A percentile compares a stretch with the other conserved stretches of the same genome.
Evolutionary conservation across 352 stramenopile species (phyloP).

Genomic region (Thraustotheca clavata): DNA sequence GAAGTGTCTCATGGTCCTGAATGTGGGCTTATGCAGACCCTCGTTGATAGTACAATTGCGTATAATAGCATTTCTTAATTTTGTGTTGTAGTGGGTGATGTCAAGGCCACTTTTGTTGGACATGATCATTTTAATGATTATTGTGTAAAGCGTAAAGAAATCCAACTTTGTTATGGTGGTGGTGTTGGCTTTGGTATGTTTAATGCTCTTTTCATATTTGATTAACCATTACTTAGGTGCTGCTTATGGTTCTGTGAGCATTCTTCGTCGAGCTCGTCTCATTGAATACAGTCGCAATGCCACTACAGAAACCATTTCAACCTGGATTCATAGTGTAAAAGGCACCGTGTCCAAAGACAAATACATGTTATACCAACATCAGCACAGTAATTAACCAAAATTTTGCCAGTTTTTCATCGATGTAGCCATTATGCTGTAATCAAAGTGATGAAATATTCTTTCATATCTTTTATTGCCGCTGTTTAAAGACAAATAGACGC

Average conservation of each 20-base stretch:
- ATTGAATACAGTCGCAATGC: slow-evolving; percentile 33
- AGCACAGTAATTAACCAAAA: no score
- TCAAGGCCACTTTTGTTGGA: slow-evolving; percentile 50
- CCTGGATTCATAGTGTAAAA: background rate
- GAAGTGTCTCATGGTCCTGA: slow-evolving; percentile 34
- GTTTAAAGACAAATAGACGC: slow-evolving; percentile 43
- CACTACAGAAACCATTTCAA: background rate
- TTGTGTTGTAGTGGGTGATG: slow-evolving; percentile 30
- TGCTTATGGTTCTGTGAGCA: slow-evolving; percentile 26
- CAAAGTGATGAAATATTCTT: no score
- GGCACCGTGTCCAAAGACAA: background rate
- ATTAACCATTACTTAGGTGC: background rate
- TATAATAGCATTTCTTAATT: background rate
- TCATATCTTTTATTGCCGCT: no score
- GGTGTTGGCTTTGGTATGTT: slow-evolving; percentile 34
- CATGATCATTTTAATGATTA: slow-evolving; percentile 61
- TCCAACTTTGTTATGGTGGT: slow-evolving; percentile 52
- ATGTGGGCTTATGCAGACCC: slow-evolving; percentile 30
- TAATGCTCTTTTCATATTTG: no score
- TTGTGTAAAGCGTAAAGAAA: slow-evolving; percentile 33
- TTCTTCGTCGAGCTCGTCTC: slow-evolving; percentile 42
- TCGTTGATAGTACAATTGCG: slow-evolving; percentile 27
- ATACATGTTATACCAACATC: background rate
- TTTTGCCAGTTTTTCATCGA: no score
- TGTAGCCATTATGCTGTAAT: no score